Base-by-base conservation (phyloP, 2,329 filamentous ascomycete genomes). In the Fusarium pininemorale region DNA sequence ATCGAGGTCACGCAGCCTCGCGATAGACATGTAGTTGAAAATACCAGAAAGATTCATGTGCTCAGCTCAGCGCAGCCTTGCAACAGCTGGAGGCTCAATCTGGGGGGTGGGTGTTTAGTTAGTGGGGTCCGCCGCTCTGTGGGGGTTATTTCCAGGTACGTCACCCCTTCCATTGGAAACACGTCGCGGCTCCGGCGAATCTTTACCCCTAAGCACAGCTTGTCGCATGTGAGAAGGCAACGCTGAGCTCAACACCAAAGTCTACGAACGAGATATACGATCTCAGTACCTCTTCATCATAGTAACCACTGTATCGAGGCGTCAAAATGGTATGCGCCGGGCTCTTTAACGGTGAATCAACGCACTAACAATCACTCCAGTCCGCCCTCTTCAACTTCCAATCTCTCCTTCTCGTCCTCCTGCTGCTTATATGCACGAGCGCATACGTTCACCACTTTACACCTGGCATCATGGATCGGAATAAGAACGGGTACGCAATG, bases 361-460 rank as follows among this genome's bases (percentile, higher is more conserved):
- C 50, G 39, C 60, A 28, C 72, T 78, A 66, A 78, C 68, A 41
- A 22, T 39, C 22, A 26, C 32, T 66, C 35, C 80, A 98, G 96
- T 93, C 96, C 68, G 96, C 96, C 63, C 92, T 99, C 80, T 98
- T 99, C 91, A 98, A 98, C 86, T 98, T 99, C 87, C 95, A 98
- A 84, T 97, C 95, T 67, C 93, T 98, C 77, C 90, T 99, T 78
- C 90, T 98, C 79, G 96, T 98, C 76, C 91, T 99, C 79, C 91
- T 99, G 58, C 92, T 99, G 77, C 91, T 97, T 77, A 97, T 98
- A 81, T 99, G 96, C 89, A 98, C 96, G 65, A 95, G 94, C 83
- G 91, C 96, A 72, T 98, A 99, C 85, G 90, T 95, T 64, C 96
- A 98, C 86, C 93, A 94, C 79, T 91, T 97, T 73, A 93, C 96